Percentiles rank a stretch among this genome's conserved stretches.
phyloP scores from a whole-genome alignment of 768 basidiomycete genomes.

The Polyporus arcularius region DNA sequence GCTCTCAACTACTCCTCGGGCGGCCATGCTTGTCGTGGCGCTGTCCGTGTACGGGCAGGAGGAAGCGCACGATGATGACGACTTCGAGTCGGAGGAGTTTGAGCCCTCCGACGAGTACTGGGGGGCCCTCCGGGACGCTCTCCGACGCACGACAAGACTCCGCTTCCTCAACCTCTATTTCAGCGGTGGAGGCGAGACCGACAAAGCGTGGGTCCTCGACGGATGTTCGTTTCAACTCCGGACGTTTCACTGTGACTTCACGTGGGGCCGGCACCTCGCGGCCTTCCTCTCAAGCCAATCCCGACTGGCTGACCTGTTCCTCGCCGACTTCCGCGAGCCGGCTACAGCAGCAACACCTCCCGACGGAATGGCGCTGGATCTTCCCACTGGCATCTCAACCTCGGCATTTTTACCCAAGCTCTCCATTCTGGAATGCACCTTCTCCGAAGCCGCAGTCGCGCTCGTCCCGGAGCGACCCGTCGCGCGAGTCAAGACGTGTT shows the following conservation, averaged over 20 bases:
- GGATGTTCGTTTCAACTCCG: constrained; percentile 54
- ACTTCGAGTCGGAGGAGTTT: constrained; percentile 23
- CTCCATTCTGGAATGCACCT: constrained; percentile 63
- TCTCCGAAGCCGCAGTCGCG: constrained; percentile 60
- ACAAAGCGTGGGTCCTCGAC: constrained; percentile 40
- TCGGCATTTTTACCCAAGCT: constrained; percentile 45
- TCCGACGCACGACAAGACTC: constrained; percentile 48
- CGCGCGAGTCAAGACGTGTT: constrained; percentile 66
- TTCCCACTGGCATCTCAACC: constrained; percentile 20
- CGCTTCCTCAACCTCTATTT: constrained; percentile 54
- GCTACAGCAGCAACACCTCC: background rate
- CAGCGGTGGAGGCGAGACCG: constrained; percentile 26
- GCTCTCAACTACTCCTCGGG: constrained; percentile 45
- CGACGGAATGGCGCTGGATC: background rate
- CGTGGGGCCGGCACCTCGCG: constrained; percentile 60
- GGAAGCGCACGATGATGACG: constrained; percentile 19
- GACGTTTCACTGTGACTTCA: constrained; percentile 64
- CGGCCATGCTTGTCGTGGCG: constrained; percentile 54
- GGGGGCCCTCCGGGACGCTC: constrained; percentile 48
- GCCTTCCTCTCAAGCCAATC: constrained; percentile 52
- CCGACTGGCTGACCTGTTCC: constrained; percentile 49
- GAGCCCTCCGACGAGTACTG: constrained; percentile 46
- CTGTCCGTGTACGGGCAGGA: constrained; percentile 50
- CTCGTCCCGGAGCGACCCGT: constrained; percentile 61
- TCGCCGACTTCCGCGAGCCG: constrained; percentile 34